Evolutionary conservation across 148 eudicot genomes (phyloP).

Genomic region (Heliamphora exappendiculata): DNA sequence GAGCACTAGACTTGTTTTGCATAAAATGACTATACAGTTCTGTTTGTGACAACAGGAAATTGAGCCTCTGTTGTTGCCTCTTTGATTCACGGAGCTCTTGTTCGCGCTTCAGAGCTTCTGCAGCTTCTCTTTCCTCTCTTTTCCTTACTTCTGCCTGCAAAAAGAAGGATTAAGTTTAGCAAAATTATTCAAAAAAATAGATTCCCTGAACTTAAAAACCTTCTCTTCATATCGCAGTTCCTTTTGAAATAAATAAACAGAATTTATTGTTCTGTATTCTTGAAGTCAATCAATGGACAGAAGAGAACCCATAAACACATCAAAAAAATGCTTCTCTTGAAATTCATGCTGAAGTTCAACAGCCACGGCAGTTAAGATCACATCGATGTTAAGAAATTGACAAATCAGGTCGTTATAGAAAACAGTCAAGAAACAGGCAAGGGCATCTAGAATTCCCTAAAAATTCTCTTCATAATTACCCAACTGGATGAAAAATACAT

Average conservation of each 20-base stretch:
- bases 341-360: neutral
- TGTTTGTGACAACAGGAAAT: slow-evolving; percentile 90
- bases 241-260: neutral
- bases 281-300: neutral
- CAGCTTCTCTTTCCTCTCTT: slow-evolving; percentile 90
- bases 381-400: neutral
- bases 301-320: neutral
- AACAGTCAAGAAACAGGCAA: neutral
- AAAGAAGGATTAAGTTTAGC: neutral
- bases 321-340: neutral
- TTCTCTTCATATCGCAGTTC: neutral
- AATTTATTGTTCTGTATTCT: neutral
- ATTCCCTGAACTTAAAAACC: neutral
- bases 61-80: slow-evolving; percentile 94
- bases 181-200: neutral
- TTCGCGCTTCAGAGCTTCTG: slow-evolving; percentile 93
- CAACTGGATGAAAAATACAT: neutral
- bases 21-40: slow-evolving; percentile 97
- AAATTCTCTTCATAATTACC: neutral
- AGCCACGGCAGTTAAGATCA: neutral
- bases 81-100: slow-evolving; percentile 93
- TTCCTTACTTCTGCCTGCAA: slow-evolving; percentile 84
- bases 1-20: slow-evolving; percentile 75
- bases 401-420: neutral
- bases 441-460: neutral